phyloP scores from a whole-genome alignment of 225 moss, liverwort and hornwort species.

The Bryoerythrophyllum caledonicum region DNA sequence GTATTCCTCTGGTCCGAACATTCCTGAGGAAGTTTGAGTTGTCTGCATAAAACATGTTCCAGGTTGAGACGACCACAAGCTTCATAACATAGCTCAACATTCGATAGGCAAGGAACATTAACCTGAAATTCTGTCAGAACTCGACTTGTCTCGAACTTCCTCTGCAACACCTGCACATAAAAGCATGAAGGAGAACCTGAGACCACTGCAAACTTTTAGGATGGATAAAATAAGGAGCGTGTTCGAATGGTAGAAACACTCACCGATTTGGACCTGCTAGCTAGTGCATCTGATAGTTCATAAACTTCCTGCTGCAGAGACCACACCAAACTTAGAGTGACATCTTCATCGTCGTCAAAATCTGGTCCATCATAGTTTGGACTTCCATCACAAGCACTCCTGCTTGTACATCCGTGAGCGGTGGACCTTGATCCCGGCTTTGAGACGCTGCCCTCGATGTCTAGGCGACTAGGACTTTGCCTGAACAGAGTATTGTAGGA shows the following conservation, averaged over 20 bases:
- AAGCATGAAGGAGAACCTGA: slow-evolving; percentile 8
- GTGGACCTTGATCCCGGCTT: slow-evolving; percentile 40
- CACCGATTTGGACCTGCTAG: slow-evolving; percentile 61
- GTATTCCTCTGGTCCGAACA: slow-evolving; percentile 38
- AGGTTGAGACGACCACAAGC: background rate
- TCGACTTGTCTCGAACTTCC: slow-evolving; percentile 60
- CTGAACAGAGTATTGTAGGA: slow-evolving; percentile 51
- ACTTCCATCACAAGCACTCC: slow-evolving; percentile 37
- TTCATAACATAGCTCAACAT: background rate
- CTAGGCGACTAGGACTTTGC: slow-evolving; percentile 42
- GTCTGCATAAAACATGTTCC: slow-evolving; percentile 15
- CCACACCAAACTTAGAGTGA: slow-evolving; percentile 51
- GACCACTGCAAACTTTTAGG: background rate
- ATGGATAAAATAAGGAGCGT: background rate
- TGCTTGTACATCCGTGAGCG: slow-evolving; percentile 16
- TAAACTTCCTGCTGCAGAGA: slow-evolving; percentile 74
- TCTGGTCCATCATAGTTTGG: slow-evolving; percentile 51
- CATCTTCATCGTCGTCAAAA: slow-evolving; percentile 46
- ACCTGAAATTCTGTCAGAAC: slow-evolving; percentile 83
- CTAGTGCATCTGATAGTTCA: slow-evolving; percentile 56
- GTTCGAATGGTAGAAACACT: background rate
- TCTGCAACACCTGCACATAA: slow-evolving; percentile 56
- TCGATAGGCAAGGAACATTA: background rate
- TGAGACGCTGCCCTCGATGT: slow-evolving; percentile 33
- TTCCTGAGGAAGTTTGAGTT: slow-evolving; percentile 3